Evolutionary conservation across 2,329 filamentous ascomycete genomes (phyloP).

Genomic region (Chrysosphaeria jannelii): DNA sequence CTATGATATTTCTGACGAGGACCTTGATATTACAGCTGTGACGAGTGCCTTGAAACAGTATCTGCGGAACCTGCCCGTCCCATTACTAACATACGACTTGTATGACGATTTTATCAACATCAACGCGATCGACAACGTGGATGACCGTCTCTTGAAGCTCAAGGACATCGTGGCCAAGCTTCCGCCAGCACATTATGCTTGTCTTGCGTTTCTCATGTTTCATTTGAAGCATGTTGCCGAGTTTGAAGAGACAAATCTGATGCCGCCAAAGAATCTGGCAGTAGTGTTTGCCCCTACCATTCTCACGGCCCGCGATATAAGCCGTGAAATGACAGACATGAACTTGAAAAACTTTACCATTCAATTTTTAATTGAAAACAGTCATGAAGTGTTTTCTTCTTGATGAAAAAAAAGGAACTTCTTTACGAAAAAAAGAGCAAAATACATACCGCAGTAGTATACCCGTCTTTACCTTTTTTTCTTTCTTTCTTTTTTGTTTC

Average conservation of each 20-base stretch:
- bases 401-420: no score
- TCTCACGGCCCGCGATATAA: conserved; percentile 69
- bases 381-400: conserved; percentile 59
- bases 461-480: no score
- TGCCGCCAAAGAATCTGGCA: conserved; percentile 87
- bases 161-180: no score
- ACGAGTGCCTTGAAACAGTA: conserved; percentile 94
- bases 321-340: conserved; percentile 90
- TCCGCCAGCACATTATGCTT: conserved; percentile 60
- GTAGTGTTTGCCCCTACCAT: conserved; percentile 96
- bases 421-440: no score
- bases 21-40: conserved; percentile 83
- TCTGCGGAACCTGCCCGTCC: conserved; percentile 72
- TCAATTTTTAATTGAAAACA: conserved; percentile 80
- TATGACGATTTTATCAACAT: conserved; percentile 76
- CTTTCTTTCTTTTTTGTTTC: no score
- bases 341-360: conserved; percentile 75
- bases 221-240: conserved; percentile 69
- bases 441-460: no score
- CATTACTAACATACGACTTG: conserved; percentile 70
- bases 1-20: conserved; percentile 77
- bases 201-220: conserved; percentile 78
- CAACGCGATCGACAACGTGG: conserved; percentile 31
- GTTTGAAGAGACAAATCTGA: conserved; percentile 66
- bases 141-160: conserved; percentile 43